Evolutionary conservation across 78 protist species (phyloP).

Genomic region (Tieghemostelium lacteum): DNA sequence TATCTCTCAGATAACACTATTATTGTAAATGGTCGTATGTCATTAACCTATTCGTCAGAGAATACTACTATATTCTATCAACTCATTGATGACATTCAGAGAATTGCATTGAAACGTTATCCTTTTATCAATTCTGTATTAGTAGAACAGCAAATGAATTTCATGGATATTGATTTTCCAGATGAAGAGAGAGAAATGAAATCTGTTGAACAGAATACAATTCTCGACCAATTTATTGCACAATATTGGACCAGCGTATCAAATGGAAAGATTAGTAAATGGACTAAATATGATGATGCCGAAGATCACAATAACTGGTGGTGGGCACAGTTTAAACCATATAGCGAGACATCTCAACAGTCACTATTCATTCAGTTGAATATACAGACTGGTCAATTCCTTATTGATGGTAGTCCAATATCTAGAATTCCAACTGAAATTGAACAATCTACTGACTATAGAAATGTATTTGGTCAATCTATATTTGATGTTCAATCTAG

Average conservation of each 20-base stretch:
- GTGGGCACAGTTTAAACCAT: background rate
- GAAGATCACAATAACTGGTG: background rate
- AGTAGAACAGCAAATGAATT: too few species aligned
- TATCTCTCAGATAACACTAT: background rate
- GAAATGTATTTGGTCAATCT: background rate
- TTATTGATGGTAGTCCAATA: background rate
- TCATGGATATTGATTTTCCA: too few species aligned
- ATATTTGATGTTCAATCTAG: background rate
- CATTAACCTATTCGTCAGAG: background rate
- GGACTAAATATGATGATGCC: background rate
- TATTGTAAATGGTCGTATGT: too few species aligned
- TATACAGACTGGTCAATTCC: background rate
- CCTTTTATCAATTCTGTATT: background rate
- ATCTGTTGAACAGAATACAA: background rate
- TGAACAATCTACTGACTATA: background rate
- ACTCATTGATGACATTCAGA: background rate
- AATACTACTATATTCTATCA: background rate
- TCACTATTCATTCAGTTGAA: background rate
- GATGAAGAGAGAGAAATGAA: background rate
- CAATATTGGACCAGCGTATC: background rate
- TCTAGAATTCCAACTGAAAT: background rate
- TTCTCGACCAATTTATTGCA: background rate
- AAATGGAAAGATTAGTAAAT: background rate
- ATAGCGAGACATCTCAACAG: background rate
- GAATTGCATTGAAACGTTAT: background rate